These are phyloP conservation scores for Colletotrichum acutatum DNA, from an alignment of 2,329 filamentous ascomycete genomes.

Conservation along the genomic window DNA sequence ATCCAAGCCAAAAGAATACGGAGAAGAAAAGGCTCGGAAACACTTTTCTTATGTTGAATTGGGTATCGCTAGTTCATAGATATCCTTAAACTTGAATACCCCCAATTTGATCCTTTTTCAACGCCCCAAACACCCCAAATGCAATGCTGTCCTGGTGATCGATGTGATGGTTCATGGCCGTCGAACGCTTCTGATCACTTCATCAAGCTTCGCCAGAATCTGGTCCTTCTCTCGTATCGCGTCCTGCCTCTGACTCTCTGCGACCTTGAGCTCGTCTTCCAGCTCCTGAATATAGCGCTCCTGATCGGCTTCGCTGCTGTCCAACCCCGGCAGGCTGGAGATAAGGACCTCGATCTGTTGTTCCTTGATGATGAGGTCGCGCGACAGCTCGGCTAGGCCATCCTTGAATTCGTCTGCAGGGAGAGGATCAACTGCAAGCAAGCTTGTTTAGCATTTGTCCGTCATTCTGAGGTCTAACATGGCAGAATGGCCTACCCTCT, in stretches of 20 bases:
- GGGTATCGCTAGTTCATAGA: constrained; percentile 23
- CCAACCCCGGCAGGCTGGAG: constrained; percentile 78
- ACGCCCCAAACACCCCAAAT: constrained; percentile 44
- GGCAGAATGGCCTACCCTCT: constrained; percentile 55
- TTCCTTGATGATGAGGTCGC: constrained; percentile 81
- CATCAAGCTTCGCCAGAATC: constrained; percentile 69
- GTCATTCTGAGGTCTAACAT: background rate
- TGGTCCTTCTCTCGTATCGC: constrained; percentile 73
- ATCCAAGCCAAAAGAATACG: background rate
- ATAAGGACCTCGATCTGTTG: constrained; percentile 86
- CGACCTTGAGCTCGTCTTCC: constrained; percentile 72
- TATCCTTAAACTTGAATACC: constrained; percentile 13
- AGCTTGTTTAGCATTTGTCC: background rate
- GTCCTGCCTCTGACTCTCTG: constrained; percentile 70
- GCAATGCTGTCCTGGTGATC: constrained; percentile 7
- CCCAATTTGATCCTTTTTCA: background rate
- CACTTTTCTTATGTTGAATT: background rate
- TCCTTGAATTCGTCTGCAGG: constrained; percentile 72
- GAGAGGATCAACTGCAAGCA: constrained; percentile 67
- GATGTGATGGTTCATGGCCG: constrained; percentile 57
- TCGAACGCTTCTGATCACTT: constrained; percentile 69
- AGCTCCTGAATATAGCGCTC: constrained; percentile 73
- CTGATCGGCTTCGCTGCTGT: constrained; percentile 83
- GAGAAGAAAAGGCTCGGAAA: constrained; percentile 1
- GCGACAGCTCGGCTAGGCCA: constrained; percentile 77